Base-by-base conservation (phyloP, 495 filamentous ascomycete genomes). In the Annulohypoxylon maeteangense region DNA sequence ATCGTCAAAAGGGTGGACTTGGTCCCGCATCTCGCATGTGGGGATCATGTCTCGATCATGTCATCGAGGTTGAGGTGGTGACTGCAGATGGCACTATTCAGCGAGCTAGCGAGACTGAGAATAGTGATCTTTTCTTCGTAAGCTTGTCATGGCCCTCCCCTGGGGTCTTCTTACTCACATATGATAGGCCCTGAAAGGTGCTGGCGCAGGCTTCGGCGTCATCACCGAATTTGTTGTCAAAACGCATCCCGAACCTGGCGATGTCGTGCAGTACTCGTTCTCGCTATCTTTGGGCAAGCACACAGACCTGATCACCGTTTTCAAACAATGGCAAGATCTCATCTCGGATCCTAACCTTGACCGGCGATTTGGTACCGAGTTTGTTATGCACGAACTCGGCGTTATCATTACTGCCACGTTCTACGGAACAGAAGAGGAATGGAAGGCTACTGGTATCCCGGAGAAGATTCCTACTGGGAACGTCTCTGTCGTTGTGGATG, bases 211-310 rank as follows among this genome's bases (percentile, higher is more conserved):
- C 18, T 89, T 91, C 57, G 90, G 89, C 48, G 81, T 92, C 62
- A 82, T 91, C 63, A 90, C 88, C 32, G 83, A 84, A 47, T 91
- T 92, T 67, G 84, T 89, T 27, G 56, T 92, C 16, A 79, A 81
- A 57, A 92, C 89, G 0, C 81, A 87, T 22, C 79, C 85, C 0
- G 89, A 88, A 31, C 90, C 90, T 0, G 74, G 72, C 12, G 71
- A 79, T 54, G 81, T 86, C 11, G 80, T 89, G 51, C 83, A 87
- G 48, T 87, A 84, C 74, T 78, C 80, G 6, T 87, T 82, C 70
- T 79, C 66, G 44, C 74, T 89, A 32, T 76, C 77, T 18, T 78
- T 86, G 14, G 84, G 81, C 16, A 77, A 71, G 16, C 81, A 78
- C n/a, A 38, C 74, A n/a, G 78, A 86, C 7, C 75, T 83, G 22